A percentile compares a stretch with the other conserved stretches of the same genome.
Conservation (phyloP, 2,329 filamentous ascomycete genomes). For the Aspergillus intermedius region DNA sequence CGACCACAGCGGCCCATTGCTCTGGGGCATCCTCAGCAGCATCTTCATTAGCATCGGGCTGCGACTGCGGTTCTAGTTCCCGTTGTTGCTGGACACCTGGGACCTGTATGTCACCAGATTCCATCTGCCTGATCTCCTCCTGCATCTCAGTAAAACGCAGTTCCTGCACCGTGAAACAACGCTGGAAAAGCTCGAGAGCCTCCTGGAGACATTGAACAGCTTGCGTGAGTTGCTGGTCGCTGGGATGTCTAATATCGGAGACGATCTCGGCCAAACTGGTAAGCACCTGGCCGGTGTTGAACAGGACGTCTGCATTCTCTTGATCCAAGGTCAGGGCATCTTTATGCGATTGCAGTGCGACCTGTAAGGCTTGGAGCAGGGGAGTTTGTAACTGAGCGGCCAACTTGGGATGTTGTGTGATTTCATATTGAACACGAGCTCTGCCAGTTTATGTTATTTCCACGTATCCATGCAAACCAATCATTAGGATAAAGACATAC, state of each 20-base stretch:
- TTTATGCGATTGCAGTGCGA: conserved; percentile 58
- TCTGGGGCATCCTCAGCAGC: conserved; percentile 32
- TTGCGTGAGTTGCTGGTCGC: conserved; percentile 37
- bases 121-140: conserved; percentile 36
- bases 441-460: conserved; percentile 30
- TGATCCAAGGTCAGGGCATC: conserved; percentile 54
- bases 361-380: conserved; percentile 49
- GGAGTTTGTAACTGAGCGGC: conserved; percentile 52
- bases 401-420: conserved; percentile 60
- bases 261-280: conserved; percentile 58
- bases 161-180: conserved; percentile 51
- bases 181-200: conserved; percentile 54
- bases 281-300: conserved; percentile 66
- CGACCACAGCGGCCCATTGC: conserved; percentile 61
- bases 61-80: conserved; percentile 12
- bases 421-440: conserved; percentile 62
- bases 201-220: conserved; percentile 53
- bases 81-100: conserved; percentile 6
- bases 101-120: conserved; percentile 15
- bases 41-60: background rate
- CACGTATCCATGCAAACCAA: background rate
- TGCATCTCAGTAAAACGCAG: conserved; percentile 42
- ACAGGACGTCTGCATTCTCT: conserved; percentile 61
- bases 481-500: conserved; percentile 36
- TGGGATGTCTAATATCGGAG: conserved; percentile 46